Percentiles rank a stretch among this genome's conserved stretches.
Conservation (phyloP, 148 eudicot species). For the Rhododendron ferrugineum region DNA sequence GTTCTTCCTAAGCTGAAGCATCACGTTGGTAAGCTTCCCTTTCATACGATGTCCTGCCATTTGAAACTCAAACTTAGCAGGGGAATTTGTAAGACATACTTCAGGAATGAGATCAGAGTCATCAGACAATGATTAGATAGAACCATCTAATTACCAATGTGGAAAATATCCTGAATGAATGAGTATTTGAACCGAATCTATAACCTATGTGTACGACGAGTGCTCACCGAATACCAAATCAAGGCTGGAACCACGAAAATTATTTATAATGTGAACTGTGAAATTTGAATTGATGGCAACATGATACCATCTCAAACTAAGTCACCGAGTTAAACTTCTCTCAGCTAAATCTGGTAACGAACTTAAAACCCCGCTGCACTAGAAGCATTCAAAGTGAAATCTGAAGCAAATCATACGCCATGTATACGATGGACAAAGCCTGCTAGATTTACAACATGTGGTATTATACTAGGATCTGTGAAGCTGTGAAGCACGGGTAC, state of each 20-base stretch:
- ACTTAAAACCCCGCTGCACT: background rate
- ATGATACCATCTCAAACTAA: background rate
- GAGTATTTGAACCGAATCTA: background rate
- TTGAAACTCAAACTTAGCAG: conserved; percentile 10
- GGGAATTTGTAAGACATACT: background rate
- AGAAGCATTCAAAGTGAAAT: background rate
- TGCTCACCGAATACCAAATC: background rate
- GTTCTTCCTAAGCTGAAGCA: conserved; percentile 94
- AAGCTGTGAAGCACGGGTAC: background rate
- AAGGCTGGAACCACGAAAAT: background rate
- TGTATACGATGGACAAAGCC: background rate
- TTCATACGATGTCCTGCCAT: conserved; percentile 63
- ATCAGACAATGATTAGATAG: background rate
- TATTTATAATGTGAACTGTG: background rate
- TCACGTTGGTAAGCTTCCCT: conserved; percentile 73
- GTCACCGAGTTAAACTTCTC: background rate
- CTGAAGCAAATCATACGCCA: background rate
- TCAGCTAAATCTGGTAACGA: background rate
- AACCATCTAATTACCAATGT: background rate
- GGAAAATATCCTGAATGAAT: background rate
- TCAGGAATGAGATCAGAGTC: background rate
- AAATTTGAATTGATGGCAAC: background rate
- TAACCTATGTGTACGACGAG: background rate
- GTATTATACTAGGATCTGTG: background rate
- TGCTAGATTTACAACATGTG: background rate